Percentiles rank a stretch among this genome's conserved stretches.
Evolutionary conservation across 2,329 filamentous ascomycete genomes (phyloP).

Genomic region (Pseudogymnoascus sp.): DNA sequence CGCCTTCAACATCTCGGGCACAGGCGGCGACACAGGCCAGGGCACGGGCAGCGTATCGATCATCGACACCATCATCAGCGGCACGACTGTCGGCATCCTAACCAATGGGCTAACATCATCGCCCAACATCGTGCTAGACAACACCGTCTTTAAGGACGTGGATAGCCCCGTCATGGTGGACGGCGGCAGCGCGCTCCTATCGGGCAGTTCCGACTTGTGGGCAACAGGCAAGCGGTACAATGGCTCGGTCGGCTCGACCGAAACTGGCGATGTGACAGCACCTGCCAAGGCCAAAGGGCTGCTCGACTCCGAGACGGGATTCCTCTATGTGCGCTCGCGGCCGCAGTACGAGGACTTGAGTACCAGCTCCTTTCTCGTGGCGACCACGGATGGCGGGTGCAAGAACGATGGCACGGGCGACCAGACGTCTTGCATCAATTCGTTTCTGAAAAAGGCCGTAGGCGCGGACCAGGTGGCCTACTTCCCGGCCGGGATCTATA

Average conservation of each 20-base stretch:
- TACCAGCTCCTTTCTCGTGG: constrained; percentile 34
- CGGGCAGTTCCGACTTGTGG: constrained; percentile 64
- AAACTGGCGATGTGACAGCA: constrained; percentile 25
- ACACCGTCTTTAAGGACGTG: constrained; percentile 69
- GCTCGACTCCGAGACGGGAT: constrained; percentile 36
- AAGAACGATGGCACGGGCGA: constrained; percentile 50
- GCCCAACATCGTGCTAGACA: constrained; percentile 69
- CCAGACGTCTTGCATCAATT: constrained; percentile 47
- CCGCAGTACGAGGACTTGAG: constrained; percentile 42
- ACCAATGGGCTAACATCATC: constrained; percentile 46
- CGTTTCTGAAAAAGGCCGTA: constrained; percentile 30
- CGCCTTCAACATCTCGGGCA: constrained; percentile 43
- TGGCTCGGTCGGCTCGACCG: constrained; percentile 23
- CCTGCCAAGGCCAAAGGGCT: constrained; percentile 35
- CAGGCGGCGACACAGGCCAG: constrained; percentile 32
- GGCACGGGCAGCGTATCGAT: constrained; percentile 48
- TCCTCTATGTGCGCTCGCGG: constrained; percentile 45
- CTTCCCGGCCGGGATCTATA: constrained; percentile 49
- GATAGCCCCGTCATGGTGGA: constrained; percentile 55
- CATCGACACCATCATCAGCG: constrained; percentile 47
- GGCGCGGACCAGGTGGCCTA: constrained; percentile 42
- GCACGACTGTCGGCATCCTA: constrained; percentile 42
- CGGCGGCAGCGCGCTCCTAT: constrained; percentile 48
- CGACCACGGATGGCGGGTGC: constrained; percentile 43
- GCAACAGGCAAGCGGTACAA: constrained; percentile 68